Evolutionary conservation across 169 alveolate genomes (phyloP).

Genomic region (Pseudocohnilembus persalinus): DNA sequence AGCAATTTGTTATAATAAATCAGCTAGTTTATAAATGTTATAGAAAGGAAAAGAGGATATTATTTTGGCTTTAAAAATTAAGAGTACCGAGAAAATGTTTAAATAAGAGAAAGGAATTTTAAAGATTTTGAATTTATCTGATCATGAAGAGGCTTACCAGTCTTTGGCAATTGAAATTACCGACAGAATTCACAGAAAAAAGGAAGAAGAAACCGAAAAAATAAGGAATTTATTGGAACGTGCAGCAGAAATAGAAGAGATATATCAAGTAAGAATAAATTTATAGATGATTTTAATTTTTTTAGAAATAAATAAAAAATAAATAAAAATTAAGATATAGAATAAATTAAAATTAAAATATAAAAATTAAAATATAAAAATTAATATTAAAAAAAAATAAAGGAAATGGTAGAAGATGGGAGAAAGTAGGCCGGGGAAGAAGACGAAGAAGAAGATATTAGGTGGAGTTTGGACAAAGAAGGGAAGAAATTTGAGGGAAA

Average conservation of each 20-base stretch:
- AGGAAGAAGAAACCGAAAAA: not conserved
- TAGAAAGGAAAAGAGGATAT: slow-evolving; percentile 13
- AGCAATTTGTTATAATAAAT: not conserved
- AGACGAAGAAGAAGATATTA: not conserved
- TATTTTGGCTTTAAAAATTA: slow-evolving; percentile 13
- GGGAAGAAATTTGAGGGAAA: not conserved
- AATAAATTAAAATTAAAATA: too few relatives aligned
- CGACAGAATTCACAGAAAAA: not conserved
- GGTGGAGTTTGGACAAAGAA: not conserved
- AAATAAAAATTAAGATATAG: too few relatives aligned
- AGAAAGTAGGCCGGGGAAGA: not conserved
- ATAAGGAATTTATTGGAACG: not conserved
- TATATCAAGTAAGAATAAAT: not conserved
- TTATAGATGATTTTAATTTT: too few relatives aligned
- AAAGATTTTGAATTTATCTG: slow-evolving; percentile 14
- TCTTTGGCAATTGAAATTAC: not conserved
- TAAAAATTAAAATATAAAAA: too few relatives aligned
- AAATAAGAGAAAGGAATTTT: slow-evolving; percentile 22
- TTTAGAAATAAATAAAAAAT: too few relatives aligned
- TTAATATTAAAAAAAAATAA: too few relatives aligned
- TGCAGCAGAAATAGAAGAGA: not conserved
- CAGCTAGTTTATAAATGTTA: not conserved
- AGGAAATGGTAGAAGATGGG: not conserved
- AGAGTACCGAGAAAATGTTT: slow-evolving; percentile 14
- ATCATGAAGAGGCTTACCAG: not conserved